A percentile compares a stretch with the other conserved stretches of the same genome.
Evolutionary conservation across 441 rosid species (phyloP).

Genomic region (Mallotus repandus): DNA sequence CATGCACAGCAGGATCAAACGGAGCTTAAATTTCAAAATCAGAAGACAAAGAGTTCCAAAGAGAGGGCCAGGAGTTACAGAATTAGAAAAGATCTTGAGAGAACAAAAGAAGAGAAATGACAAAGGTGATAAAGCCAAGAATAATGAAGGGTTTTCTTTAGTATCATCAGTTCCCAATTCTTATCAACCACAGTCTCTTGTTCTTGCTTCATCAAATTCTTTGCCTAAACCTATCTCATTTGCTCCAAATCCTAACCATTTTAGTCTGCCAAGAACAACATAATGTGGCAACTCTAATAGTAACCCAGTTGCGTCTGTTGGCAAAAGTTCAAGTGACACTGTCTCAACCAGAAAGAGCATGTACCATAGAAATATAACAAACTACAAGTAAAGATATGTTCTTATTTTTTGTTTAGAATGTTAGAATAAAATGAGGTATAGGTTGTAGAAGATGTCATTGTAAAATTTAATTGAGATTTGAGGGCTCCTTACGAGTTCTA

Average conservation of each 20-base stretch:
- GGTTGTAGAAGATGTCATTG: background rate
- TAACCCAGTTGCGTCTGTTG: background rate
- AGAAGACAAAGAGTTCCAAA: conserved; percentile 46
- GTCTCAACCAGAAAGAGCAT: background rate
- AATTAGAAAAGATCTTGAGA: conserved; percentile 71
- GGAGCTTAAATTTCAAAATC: no score
- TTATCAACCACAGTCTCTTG: conserved; percentile 8
- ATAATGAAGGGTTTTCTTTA: conserved; percentile 22
- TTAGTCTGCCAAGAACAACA: conserved; percentile 18
- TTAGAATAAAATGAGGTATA: background rate
- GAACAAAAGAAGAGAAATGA: conserved; percentile 42
- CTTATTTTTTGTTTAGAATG: background rate
- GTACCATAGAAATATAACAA: no score
- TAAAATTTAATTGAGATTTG: no score
- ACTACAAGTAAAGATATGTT: background rate
- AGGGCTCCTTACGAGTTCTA: no score
- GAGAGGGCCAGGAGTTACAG: conserved; percentile 82
- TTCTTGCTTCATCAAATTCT: background rate
- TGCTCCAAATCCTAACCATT: conserved; percentile 17
- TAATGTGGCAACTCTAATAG: conserved; percentile 8
- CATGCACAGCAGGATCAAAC: no score
- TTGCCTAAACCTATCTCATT: conserved; percentile 12
- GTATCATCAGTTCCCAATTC: conserved; percentile 11
- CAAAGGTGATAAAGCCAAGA: conserved; percentile 5
- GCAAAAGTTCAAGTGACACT: conserved; percentile 3